Evolutionary conservation across 2,329 filamentous ascomycete genomes (phyloP), one percentile per base, ranked within the genome.

Genomic region (Sclerotiophoma versabilis): DNA sequence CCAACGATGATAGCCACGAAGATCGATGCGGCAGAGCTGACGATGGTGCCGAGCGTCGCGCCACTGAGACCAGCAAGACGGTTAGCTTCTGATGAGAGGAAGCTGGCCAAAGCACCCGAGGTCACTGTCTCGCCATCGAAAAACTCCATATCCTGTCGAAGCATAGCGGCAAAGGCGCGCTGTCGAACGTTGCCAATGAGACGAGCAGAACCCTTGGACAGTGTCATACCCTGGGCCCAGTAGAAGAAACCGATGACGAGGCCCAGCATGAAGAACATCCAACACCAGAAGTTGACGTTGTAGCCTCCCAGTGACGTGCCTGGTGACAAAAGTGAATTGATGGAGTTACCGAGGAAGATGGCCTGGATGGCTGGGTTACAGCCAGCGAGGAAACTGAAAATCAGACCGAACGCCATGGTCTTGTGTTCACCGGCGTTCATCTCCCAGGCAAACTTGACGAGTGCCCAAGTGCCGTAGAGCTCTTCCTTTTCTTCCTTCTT

Each of bases 121-220:
- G 90, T 93, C 71, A 98, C 96, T 71, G 95, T 89, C 56, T 97
- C 92, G 34, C 82, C 83, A 73, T 98, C 95, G 64, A 96, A 99
- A 75, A 93, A 98, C 30, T 87, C 82, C 50, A 98, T 93, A 57
- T 98, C 95, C 25, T 74, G 71, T 57, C 93, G 90, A 46, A 98
- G 86, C 81, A 98, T 93, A 26, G 88, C 84, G 26, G 91, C 84
- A 80, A 99, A 98, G 5, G 92, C 90, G 48, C 81, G 82, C 73
- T 95, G 87, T 64, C 95, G 86, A 1, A 93, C 91, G 17, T 92
- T 87, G 71, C 91, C 90, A 49, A 97, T 84, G 20, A 98, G 83
- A 33, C 87, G 84, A 29, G 71, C 69, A 12, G 69, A 72, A 22
- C 69, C 69, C 46, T 57, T 65, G 15, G 92, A 93, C 64, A 98